Evolutionary conservation across 2,329 filamentous ascomycete species (phyloP).

Genomic region (Talaromyces funiculosus): DNA sequence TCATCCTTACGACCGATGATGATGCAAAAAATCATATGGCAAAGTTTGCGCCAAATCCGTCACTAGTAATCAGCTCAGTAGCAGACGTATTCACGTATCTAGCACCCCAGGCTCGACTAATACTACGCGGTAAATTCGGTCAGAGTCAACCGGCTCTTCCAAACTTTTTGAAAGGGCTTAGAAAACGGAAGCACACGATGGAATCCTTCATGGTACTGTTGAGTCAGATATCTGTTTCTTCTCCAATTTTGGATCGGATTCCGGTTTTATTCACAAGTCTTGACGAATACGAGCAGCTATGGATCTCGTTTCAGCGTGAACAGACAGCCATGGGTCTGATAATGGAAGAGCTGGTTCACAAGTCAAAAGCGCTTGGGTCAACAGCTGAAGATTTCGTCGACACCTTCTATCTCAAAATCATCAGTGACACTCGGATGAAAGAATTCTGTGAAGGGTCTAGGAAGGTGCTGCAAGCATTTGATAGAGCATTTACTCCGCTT

Average conservation of each 20-base stretch:
- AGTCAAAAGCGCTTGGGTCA: not conserved
- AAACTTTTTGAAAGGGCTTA: slow-evolving; percentile 1
- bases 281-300: slow-evolving; percentile 3
- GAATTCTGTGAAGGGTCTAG: slow-evolving; percentile 3
- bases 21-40: not conserved
- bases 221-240: not conserved
- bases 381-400: not conserved
- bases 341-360: not conserved
- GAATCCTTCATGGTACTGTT: slow-evolving; percentile 2
- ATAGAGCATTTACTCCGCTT: slow-evolving; percentile 2
- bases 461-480: not conserved
- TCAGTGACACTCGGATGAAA: not conserved
- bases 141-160: not conserved
- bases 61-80: slow-evolving; percentile 5
- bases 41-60: not conserved
- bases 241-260: not conserved
- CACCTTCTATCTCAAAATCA: not conserved
- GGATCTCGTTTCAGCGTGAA: slow-evolving; percentile 5
- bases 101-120: slow-evolving; percentile 3
- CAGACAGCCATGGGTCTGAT: not conserved
- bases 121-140: slow-evolving; percentile 1
- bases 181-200: slow-evolving; percentile 1
- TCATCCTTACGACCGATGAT: slow-evolving; percentile 2
- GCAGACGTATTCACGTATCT: slow-evolving; percentile 8
- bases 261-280: slow-evolving; percentile 1